Evolutionary conservation across 1,284 basidiomycete species (phyloP), one percentile per base, ranked within the genome.

Genomic region (Sporisorium sorghi): DNA sequence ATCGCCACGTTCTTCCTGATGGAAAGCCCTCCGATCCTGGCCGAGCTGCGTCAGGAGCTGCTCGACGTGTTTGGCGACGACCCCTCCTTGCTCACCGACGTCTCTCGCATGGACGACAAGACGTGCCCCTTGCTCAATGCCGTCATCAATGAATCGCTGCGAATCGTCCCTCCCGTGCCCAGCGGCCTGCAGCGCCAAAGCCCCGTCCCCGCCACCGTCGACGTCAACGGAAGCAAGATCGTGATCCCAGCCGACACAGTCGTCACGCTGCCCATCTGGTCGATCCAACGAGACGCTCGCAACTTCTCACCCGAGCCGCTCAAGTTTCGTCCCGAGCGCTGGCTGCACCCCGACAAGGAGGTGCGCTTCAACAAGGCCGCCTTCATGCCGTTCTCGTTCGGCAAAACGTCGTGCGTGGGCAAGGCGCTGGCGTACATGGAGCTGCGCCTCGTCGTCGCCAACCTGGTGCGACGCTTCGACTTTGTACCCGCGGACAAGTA

Each of bases 71-170:
- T 75, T 23, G 68, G 56, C 0, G 57, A 58, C 17, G 47, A 60
- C 6, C 55, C 61, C 10, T 9, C 44, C 17, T 37, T 64, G 37
- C 56, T 66, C 14, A 61, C 54, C 30, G 68, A 74, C 28, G 58
- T 74, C 19, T 23, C 40, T 7, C 54, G 44, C 10, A 48, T 64
- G 49, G 55, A 49, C 49, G 50, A 62, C 21, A 58, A 68, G 37
- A 50, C 60, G 7, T 70, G 72, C 43, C 71, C 72, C 0, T 44
- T 74, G 17, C 58, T 76, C 23, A 74, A 69, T n/a, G 74, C 71
- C 30, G 23, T 58, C 28, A 74, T 76, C 65, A 65, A 74, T 40
- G 74, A 76, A 43, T 43, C 74, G 19, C 40, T 76, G 0, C 52
- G 74, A 14, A 47, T 76, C 19, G 65, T 58, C 30, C 74, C 74